Conservation (phyloP, 768 basidiomycete genomes). For the Gymnopilus dilepis region DNA sequence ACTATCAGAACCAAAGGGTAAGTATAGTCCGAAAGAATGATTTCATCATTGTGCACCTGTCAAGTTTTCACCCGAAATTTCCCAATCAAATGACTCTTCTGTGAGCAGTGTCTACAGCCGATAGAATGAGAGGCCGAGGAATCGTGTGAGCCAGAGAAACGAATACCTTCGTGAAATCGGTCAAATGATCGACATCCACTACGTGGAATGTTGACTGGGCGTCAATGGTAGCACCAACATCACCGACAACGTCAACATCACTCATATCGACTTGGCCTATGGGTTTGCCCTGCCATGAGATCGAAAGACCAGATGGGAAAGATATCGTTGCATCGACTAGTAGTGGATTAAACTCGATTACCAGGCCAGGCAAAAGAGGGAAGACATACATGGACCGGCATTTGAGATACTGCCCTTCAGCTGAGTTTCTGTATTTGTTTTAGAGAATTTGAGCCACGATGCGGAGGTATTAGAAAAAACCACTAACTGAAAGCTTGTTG, state of each 20-base stretch:
- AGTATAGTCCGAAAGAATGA: neutral
- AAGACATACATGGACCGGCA: conserved; percentile 70
- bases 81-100: conserved; percentile 71
- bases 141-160: neutral
- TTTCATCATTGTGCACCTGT: conserved; percentile 45
- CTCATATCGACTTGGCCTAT: conserved; percentile 67
- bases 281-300: conserved; percentile 61
- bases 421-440: conserved; percentile 43
- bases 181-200: conserved; percentile 57
- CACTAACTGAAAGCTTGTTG: conserved; percentile 60
- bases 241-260: conserved; percentile 61
- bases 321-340: conserved; percentile 70
- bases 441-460: neutral
- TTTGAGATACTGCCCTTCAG: conserved; percentile 69
- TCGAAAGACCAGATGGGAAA: conserved; percentile 64
- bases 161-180: conserved; percentile 66
- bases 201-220: conserved; percentile 61
- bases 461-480: neutral
- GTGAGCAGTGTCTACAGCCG: conserved; percentile 57
- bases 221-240: conserved; percentile 66
- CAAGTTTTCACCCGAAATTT: conserved; percentile 66
- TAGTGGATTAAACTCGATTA: conserved; percentile 3
- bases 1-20: conserved; percentile 40
- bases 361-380: neutral
- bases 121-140: neutral